Conservation (phyloP, 1,284 basidiomycete genomes). For the Fomitopsis palustris region DNA sequence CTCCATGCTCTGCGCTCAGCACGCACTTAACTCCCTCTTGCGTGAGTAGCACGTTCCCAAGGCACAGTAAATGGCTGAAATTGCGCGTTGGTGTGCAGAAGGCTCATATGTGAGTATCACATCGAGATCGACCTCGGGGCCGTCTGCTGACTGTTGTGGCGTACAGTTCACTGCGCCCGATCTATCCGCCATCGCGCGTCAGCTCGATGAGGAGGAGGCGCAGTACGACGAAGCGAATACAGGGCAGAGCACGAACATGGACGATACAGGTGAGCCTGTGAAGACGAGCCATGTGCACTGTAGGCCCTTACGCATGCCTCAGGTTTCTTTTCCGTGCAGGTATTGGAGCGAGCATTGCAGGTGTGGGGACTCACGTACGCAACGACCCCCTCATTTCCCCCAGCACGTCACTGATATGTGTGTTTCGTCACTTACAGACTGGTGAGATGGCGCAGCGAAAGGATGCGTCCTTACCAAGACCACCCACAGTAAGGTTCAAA, state of each 20-base stretch:
- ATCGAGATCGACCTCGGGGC: background rate
- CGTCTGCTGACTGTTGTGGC: background rate
- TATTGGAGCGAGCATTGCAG: slow-evolving; percentile 75
- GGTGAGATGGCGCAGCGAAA: slow-evolving; percentile 82
- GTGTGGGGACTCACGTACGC: slow-evolving; percentile 79
- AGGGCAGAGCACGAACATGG: slow-evolving; percentile 72
- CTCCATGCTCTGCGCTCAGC: slow-evolving; percentile 84
- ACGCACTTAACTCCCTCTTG: slow-evolving; percentile 77
- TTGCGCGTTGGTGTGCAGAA: slow-evolving; percentile 38
- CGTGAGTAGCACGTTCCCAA: slow-evolving; percentile 44
- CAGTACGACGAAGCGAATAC: slow-evolving; percentile 41
- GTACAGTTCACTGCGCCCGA: slow-evolving; percentile 80
- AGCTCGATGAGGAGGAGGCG: slow-evolving; percentile 49
- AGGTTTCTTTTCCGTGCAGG: slow-evolving; percentile 89
- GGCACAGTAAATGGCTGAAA: slow-evolving; percentile 10
- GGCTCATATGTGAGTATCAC: slow-evolving; percentile 58
- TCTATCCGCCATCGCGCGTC: slow-evolving; percentile 76
- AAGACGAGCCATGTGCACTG: slow-evolving; percentile 2
- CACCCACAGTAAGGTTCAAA: slow-evolving; percentile 66
- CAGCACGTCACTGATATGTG: background rate
- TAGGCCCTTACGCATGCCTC: slow-evolving; percentile 1
- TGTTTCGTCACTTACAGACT: slow-evolving; percentile 37
- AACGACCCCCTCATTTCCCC: background rate
- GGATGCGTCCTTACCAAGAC: slow-evolving; percentile 74
- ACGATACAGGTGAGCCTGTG: slow-evolving; percentile 67